Evolutionary conservation across 2,329 filamentous ascomycete species (phyloP), one percentile per base, ranked within the genome.

Genomic region (Scedosporium aurantiacum): DNA sequence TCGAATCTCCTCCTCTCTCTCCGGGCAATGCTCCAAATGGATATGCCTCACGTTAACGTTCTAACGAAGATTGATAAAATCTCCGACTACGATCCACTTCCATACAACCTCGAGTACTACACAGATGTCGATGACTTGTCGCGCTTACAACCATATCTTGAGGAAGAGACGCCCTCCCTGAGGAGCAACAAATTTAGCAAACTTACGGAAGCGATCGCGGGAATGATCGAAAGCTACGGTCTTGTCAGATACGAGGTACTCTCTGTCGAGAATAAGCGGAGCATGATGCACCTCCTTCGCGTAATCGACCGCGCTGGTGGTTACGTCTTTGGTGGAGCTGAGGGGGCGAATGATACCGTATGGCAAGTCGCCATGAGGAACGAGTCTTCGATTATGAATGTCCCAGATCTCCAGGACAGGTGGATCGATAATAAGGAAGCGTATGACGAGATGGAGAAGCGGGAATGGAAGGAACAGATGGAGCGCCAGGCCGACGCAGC

Each of bases 1-100:
- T 96, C 93, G 66, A 94, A 95, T 68, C 82, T 99, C 62, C 86
- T 99, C 62, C 86, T 99, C 25, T 93, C 91, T 61, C 84, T 99
- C 65, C 88, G 94, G 66, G 92, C 91, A 68, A 99, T 99, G 93
- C 85, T 99, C 60, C 94, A 97, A 75, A 93, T 99, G 83, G 94
- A 97, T 70, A 88, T 97, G 64, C 91, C 94, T 0, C 91, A 97
- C 70, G 80, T 99, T 66, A 99, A 99, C 70, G 90, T 99, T 64
- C 82, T 99, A 27, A 97, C 92, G 62, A 99, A 99, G 76, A 96
- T 99, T 75, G 94, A 99, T 75, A 97, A 97, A 70, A 80, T 99
- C 60, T 79, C 86, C 41, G 85, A 88, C 60, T 97, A 96, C 70
- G 87, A 90, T 56, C 84, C 90, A 27, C 80, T 99, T 0, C 91